Base-by-base conservation (phyloP, 192 early-diverging fungal species). In the Rhizophagus prolifer region DNA sequence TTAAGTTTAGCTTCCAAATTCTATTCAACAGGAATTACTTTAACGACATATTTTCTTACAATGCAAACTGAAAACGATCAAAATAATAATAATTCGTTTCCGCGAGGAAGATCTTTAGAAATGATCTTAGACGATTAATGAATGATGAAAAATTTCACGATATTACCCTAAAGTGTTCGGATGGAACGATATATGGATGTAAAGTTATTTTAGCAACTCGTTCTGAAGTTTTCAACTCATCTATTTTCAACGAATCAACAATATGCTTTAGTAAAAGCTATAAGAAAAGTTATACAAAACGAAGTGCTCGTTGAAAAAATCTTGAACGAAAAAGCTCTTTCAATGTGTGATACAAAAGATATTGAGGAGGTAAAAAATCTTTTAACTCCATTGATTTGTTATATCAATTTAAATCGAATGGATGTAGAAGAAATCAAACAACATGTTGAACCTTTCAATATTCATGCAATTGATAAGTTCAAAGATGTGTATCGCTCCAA, bases 351-450 rank as follows among this genome's bases (percentile, higher is more conserved):
- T 54, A 7, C 50, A 13, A 19, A 50, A 16, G 13, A 50, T 19
- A 19, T 50, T 4, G 16, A 19, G 5, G 19, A 4, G 0, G 7
- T 38, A 38, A 38, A 38, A 38, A 38, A 38, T 38, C 47, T 16
- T 50, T 50, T 50, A 50, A 50, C 47, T 4, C 47, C 47, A 21
- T 66, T 66, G 9, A 66, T 28, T 13, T 0, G 4, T 66, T 66
- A 34, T 14, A 66, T 66, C 3, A n/a, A 66, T 66, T 66, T 66
- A 66, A 28, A 36, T 14, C 26, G 64, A 66, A 66, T 66, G 28
- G 64, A 66, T 34, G 26, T 3, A 14, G 3, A 36, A 14, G 64
- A 34, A 19, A 36, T 66, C 28, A 19, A 16, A 5, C 19, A 25
- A 14, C 16, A 65, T 23, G 16, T 66, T 36, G 26, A 66, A 66